A percentile compares a stretch with the other conserved stretches of the same genome.
phyloP scores from a whole-genome alignment of 306 rosid genomes.

The Prunus kanzakura region DNA sequence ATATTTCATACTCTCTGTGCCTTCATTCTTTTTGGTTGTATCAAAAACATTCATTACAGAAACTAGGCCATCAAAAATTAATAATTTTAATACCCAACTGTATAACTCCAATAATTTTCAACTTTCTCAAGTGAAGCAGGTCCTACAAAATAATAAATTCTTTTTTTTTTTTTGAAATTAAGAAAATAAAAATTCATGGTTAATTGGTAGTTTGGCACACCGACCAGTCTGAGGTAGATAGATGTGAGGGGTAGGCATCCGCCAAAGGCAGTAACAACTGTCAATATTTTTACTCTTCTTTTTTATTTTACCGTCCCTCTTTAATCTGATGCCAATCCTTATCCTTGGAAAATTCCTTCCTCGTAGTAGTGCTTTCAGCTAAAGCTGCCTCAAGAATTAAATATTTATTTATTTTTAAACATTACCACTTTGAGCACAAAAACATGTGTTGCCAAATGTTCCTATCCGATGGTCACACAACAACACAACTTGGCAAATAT shows the following conservation, averaged over 20 bases:
- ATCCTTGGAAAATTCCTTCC: not conserved
- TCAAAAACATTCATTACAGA: too few relatives aligned
- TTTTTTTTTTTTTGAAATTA: too few relatives aligned
- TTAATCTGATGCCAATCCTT: not conserved
- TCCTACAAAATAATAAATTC: too few relatives aligned
- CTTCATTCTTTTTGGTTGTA: too few relatives aligned
- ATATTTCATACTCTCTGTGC: too few relatives aligned
- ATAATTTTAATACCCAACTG: too few relatives aligned
- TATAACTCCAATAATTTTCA: too few relatives aligned
- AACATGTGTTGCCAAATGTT: slow-evolving; percentile 1
- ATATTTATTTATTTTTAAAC: not conserved
- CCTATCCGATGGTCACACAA: not conserved
- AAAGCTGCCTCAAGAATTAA: not conserved
- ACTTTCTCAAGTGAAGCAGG: too few relatives aligned
- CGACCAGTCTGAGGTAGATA: not conserved
- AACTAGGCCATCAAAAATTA: too few relatives aligned
- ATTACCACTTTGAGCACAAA: not conserved
- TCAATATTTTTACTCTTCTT: not conserved
- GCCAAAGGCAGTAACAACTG: not conserved
- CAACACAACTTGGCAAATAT: not conserved
- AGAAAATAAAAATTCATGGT: too few relatives aligned
- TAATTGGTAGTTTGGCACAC: not conserved
- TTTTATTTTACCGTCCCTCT: not conserved
- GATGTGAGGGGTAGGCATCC: too few relatives aligned
- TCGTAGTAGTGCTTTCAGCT: not conserved